These are phyloP conservation scores for Sclerotinia trifoliorum DNA, from an alignment of 2,329 filamentous ascomycete genomes.

Conservation along the genomic window DNA sequence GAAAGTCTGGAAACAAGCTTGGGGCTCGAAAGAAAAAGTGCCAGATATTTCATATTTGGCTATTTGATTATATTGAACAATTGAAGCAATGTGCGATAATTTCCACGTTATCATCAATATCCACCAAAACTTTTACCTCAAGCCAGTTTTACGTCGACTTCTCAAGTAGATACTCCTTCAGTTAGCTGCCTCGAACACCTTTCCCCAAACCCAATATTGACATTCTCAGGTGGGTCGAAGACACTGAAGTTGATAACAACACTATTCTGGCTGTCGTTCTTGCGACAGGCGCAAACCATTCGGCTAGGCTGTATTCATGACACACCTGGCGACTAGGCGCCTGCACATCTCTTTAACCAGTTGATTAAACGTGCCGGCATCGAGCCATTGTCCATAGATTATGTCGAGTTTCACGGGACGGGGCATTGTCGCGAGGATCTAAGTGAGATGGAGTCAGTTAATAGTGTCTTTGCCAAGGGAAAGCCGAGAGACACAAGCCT, in stretches of 20 bases:
- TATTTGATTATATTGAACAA: no score
- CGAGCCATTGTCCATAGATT: background rate
- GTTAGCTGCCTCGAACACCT: background rate
- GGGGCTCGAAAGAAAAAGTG: background rate
- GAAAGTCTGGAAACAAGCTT: background rate
- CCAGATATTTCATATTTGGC: background rate
- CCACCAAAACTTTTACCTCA: background rate
- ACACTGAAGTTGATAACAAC: slow-evolving; percentile 1
- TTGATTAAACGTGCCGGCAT: background rate
- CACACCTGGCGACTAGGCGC: background rate
- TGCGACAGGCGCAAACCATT: slow-evolving; percentile 2
- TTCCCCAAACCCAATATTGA: background rate
- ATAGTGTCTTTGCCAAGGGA: background rate
- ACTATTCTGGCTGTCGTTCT: background rate
- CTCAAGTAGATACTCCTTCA: background rate
- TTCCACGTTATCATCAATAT: background rate
- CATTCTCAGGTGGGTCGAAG: slow-evolving; percentile 2
- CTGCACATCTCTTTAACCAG: background rate
- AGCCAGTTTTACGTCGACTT: background rate
- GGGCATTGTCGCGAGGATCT: background rate
- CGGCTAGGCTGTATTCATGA: slow-evolving; percentile 6
- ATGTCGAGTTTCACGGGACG: slow-evolving; percentile 18
- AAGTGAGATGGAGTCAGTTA: background rate
- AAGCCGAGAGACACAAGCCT: background rate
- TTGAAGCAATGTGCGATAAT: background rate